phyloP scores from a whole-genome alignment of 306 rosid genomes.

The Rubus idaeus region DNA sequence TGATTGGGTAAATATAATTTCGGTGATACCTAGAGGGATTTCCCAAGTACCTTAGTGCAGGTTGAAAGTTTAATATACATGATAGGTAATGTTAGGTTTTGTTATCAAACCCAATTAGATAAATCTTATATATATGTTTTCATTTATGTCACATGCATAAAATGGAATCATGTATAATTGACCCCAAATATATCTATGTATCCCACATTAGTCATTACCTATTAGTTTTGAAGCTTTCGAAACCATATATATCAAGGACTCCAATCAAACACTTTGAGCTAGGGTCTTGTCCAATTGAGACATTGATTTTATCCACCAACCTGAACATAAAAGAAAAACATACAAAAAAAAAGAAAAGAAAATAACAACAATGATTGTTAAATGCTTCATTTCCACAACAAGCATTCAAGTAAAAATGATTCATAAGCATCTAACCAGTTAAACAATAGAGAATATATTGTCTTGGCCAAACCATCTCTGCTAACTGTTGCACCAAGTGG shows the following conservation, averaged over 20 bases:
- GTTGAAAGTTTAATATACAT: constrained; percentile 29
- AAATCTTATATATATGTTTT: background rate
- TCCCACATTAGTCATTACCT: constrained; percentile 45
- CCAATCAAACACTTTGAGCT: constrained; percentile 72
- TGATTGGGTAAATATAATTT: background rate
- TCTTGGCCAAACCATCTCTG: constrained; percentile 92
- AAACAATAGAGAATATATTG: constrained; percentile 80
- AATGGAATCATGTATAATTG: background rate
- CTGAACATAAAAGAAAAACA: constrained; percentile 46
- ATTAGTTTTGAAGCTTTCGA: constrained; percentile 79
- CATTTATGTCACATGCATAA: background rate
- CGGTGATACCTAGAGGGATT: constrained; percentile 21
- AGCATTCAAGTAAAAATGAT: constrained; percentile 16
- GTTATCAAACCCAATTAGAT: background rate
- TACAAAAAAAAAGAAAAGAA: background rate
- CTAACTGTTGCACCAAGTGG: constrained; percentile 70
- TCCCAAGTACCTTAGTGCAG: constrained; percentile 4
- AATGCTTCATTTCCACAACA: constrained; percentile 10
- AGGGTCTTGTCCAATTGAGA: constrained; percentile 86
- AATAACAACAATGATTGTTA: background rate
- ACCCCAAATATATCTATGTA: background rate
- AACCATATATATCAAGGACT: constrained; percentile 93
- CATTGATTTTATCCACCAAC: constrained; percentile 84
- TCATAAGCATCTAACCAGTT: constrained; percentile 56
- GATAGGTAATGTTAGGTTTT: background rate